A percentile compares a stretch with the other conserved stretches of the same genome.
These are phyloP conservation scores for Salvia hispanica DNA, from an alignment of 257 asterid genomes.

Conservation along the genomic window DNA sequence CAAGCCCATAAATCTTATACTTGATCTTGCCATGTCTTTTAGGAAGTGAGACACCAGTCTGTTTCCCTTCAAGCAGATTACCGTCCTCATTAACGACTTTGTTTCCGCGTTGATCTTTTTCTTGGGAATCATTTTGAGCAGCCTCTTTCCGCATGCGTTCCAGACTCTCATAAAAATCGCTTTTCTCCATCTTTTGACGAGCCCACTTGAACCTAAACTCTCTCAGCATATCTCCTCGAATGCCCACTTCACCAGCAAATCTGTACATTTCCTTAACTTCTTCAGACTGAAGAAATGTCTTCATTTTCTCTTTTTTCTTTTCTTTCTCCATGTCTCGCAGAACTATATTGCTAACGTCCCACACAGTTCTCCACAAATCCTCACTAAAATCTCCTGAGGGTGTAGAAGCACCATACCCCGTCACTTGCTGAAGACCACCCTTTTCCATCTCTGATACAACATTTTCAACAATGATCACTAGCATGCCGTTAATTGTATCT, in stretches of 20 bases:
- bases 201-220: constrained; percentile 98
- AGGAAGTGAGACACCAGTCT: constrained; percentile 59
- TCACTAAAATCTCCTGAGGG: constrained; percentile 64
- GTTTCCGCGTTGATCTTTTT: constrained; percentile 26
- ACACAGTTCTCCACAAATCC: constrained; percentile 85
- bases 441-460: constrained; percentile 71
- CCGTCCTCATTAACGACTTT: constrained; percentile 26
- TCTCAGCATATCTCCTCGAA: constrained; percentile 89
- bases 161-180: constrained; percentile 60
- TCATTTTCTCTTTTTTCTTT: constrained; percentile 81
- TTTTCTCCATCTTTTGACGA: constrained; percentile 84
- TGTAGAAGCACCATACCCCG: constrained; percentile 34
- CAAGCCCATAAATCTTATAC: constrained; percentile 90
- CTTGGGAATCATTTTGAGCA: constrained; percentile 29
- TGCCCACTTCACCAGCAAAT: constrained; percentile 90
- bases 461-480: constrained; percentile 63
- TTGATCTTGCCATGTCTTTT: constrained; percentile 86
- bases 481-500: constrained; percentile 71
- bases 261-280: constrained; percentile 87
- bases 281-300: constrained; percentile 80
- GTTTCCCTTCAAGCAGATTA: constrained; percentile 33
- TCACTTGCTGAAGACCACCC: constrained; percentile 55
- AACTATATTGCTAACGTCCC: constrained; percentile 79
- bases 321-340: constrained; percentile 80
- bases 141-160: constrained; percentile 46